These are phyloP conservation scores for Penicillium robsamsonii DNA, from an alignment of 495 filamentous ascomycete genomes.

Conservation along the genomic window DNA sequence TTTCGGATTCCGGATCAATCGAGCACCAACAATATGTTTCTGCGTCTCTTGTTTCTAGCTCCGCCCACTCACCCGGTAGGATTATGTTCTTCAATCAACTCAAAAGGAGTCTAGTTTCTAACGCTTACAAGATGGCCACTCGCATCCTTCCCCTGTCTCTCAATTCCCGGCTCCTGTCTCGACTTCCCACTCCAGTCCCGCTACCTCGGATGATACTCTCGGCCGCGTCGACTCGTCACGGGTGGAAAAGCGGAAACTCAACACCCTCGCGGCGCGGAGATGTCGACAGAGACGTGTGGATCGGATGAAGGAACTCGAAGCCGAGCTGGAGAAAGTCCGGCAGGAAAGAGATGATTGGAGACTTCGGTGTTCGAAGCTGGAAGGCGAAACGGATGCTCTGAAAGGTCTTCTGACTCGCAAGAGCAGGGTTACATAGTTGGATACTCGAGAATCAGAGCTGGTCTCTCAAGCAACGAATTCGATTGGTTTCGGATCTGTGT, in stretches of 20 bases:
- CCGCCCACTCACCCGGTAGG: conserved; percentile 28
- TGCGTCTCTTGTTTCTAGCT: conserved; percentile 19
- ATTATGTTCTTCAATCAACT: neutral
- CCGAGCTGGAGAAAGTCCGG: conserved; percentile 56
- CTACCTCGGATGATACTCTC: conserved; percentile 22
- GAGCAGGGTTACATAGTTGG: conserved; percentile 16
- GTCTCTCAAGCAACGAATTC: conserved; percentile 11
- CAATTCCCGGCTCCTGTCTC: conserved; percentile 18
- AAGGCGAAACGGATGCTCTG: conserved; percentile 56
- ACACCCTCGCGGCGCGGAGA: conserved; percentile 67
- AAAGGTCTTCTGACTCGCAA: conserved; percentile 31
- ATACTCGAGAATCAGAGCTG: conserved; percentile 15
- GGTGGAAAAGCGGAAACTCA: conserved; percentile 58
- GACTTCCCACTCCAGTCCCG: conserved; percentile 23
- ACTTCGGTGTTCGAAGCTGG: conserved; percentile 58
- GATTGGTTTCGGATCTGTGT: neutral
- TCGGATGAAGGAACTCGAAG: conserved; percentile 61
- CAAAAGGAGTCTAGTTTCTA: neutral
- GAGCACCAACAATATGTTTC: conserved; percentile 10
- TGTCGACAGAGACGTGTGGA: conserved; percentile 71
- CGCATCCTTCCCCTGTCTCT: conserved; percentile 26
- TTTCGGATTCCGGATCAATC: conserved; percentile 27
- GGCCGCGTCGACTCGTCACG: conserved; percentile 28
- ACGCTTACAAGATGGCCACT: conserved; percentile 17
- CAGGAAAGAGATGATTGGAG: conserved; percentile 64